These are phyloP conservation scores for Sarcodon sp. DNA, from an alignment of 768 basidiomycete genomes.

Conservation along the genomic window DNA sequence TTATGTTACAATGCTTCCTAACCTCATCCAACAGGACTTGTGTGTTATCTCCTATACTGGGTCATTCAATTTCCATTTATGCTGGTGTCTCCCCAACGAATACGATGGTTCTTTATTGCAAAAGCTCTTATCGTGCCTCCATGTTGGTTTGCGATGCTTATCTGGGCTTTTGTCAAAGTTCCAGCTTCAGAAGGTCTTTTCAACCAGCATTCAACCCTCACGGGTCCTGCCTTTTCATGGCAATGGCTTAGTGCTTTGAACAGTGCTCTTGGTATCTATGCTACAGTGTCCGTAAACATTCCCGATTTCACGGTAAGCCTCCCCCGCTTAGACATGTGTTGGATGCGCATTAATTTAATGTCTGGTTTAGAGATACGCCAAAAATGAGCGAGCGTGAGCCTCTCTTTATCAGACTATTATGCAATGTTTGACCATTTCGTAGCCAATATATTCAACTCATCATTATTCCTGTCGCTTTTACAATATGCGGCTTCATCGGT, in stretches of 20 bases:
- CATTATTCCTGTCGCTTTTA: slow-evolving; percentile 70
- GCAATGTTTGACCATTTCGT: background rate
- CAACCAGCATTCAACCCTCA: slow-evolving; percentile 32
- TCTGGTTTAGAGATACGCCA: slow-evolving; percentile 51
- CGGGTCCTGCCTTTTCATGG: slow-evolving; percentile 51
- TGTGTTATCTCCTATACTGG: slow-evolving; percentile 74
- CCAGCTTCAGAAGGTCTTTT: slow-evolving; percentile 51
- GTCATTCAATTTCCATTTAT: slow-evolving; percentile 65
- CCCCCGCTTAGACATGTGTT: background rate
- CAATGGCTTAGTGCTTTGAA: slow-evolving; percentile 72
- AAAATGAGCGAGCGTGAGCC: slow-evolving; percentile 44
- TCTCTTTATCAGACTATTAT: too few species aligned
- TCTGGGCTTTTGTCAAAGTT: slow-evolving; percentile 67
- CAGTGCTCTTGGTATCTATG: slow-evolving; percentile 62
- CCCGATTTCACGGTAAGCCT: slow-evolving; percentile 63
- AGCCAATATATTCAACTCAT: slow-evolving; percentile 66
- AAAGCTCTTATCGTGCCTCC: slow-evolving; percentile 38
- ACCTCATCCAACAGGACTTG: slow-evolving; percentile 30
- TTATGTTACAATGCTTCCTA: background rate
- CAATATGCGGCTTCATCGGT: slow-evolving; percentile 65
- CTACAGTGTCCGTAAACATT: slow-evolving; percentile 67
- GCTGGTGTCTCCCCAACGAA: slow-evolving; percentile 64
- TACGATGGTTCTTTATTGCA: slow-evolving; percentile 62
- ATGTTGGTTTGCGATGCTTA: slow-evolving; percentile 45
- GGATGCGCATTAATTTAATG: background rate